Evolutionary conservation across 2,329 filamentous ascomycete species (phyloP), one percentile per base, ranked within the genome.

Genomic region (Microthyrium microscopicum): DNA sequence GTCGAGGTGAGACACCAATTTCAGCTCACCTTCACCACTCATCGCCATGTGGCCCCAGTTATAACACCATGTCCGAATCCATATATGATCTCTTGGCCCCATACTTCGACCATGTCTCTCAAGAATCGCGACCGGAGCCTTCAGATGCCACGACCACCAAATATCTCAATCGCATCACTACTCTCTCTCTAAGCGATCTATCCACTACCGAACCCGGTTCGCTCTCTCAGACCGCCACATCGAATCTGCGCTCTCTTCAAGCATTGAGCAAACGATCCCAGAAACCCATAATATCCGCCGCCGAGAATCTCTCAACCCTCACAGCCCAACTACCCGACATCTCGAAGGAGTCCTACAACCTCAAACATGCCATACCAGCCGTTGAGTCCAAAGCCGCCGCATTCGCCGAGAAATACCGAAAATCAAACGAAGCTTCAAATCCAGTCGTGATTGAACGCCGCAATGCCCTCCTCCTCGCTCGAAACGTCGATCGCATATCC

Each of bases 211-310:
- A 98, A 54, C 76, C 78, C 1, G 74, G 83, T 40, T 73, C 73
- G 1, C 69, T 95, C n/a, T 63, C 77, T 1, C 82, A 94, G 46
- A 68, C 74, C 35, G 77, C 79, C 3, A 83, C 94, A 40, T 79
- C 81, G 0, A 69, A 80, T 26, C 68, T 87, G 11, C 70, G 92
- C 26, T 81, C 83, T 1, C 67, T 95, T 1, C 89, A 98, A 52
- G 70, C 73, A 0, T 71, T 95, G 31, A 87, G 85, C 5, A 92
- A 92, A 46, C 79, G 81, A 44, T 93, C 85, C 1, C 77, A 94
- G 55, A 81, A 77, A 49, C 67, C 76, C 13, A 75, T 95, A 42
- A 84, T 94, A 44, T 66, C 75, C 34, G 89, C 87, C 4, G 75
- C 81, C 16, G 69, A 73, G 44, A 76, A 80, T 45, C 74, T 95